Evolutionary conservation across 345 rosid genomes (phyloP).

Genomic region (Salix brachista): DNA sequence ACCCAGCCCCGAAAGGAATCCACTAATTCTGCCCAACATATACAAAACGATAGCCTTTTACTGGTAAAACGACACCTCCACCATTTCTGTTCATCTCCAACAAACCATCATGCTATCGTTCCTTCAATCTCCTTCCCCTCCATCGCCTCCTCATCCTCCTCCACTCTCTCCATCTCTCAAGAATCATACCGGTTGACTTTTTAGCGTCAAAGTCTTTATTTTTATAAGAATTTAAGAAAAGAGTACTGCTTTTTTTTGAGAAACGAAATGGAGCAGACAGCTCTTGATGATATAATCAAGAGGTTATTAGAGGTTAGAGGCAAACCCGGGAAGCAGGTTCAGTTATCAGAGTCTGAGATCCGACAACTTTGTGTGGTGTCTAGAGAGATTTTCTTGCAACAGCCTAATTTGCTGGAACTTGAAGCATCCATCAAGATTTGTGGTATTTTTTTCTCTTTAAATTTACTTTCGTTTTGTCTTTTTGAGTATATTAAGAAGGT

Average conservation of each 20-base stretch:
- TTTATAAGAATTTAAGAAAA: not conserved
- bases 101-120: not conserved
- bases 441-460: conserved; percentile 30
- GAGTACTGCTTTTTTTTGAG: not conserved
- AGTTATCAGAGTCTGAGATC: conserved; percentile 72
- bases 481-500: not conserved
- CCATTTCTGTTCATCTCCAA: not conserved
- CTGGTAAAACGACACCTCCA: conserved; percentile 7
- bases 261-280: conserved; percentile 45
- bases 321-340: conserved; percentile 71
- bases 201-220: not conserved
- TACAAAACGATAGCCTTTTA: conserved; percentile 10
- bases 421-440: conserved; percentile 85
- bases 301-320: conserved; percentile 58
- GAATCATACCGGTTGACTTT: conserved; percentile 10
- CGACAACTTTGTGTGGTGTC: conserved; percentile 53
- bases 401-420: conserved; percentile 68
- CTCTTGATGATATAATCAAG: conserved; percentile 59
- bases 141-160: not conserved
- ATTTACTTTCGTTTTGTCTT: not conserved
- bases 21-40: not conserved
- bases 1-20: not conserved
- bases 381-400: conserved; percentile 55
- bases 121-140: not conserved
- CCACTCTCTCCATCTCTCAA: not conserved